Evolutionary conservation across 345 rosid species (phyloP).

Genomic region (Citrus maxima): DNA sequence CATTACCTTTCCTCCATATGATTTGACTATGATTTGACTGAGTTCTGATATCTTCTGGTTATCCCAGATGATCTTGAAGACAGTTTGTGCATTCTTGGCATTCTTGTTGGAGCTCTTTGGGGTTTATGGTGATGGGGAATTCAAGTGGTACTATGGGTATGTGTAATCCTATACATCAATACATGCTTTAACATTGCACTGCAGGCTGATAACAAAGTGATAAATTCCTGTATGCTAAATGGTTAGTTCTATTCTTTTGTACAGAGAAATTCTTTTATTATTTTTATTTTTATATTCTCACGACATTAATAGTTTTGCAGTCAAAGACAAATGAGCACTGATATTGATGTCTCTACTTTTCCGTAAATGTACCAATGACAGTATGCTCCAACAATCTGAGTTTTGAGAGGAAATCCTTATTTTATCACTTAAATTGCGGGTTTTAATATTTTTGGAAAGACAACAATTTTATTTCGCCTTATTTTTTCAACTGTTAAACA

Average conservation of each 20-base stretch:
- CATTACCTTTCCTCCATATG: neutral
- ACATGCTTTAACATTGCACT: neutral
- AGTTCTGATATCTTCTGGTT: conserved; percentile 12
- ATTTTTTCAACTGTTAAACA: neutral
- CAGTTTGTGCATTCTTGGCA: conserved; percentile 68
- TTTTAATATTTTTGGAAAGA: neutral
- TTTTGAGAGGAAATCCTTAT: neutral
- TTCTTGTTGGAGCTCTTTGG: conserved; percentile 68
- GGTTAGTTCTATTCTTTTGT: neutral
- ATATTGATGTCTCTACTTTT: neutral
- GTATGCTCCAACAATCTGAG: neutral
- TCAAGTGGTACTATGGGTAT: conserved; percentile 87
- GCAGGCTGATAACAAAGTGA: neutral
- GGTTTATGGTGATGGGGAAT: conserved; percentile 76
- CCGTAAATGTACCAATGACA: neutral
- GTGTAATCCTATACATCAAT: conserved; percentile 1
- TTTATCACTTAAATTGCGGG: neutral
- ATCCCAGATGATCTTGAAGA: conserved; percentile 87
- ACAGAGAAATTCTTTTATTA: neutral
- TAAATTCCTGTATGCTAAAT: neutral
- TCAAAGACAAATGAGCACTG: neutral
- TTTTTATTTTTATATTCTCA: neutral
- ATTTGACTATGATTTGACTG: neutral
- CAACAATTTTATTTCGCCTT: neutral
- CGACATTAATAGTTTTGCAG: neutral